Evolutionary conservation across 805 yeast species (phyloP).

Genomic region (Yarrowia osloensis): DNA sequence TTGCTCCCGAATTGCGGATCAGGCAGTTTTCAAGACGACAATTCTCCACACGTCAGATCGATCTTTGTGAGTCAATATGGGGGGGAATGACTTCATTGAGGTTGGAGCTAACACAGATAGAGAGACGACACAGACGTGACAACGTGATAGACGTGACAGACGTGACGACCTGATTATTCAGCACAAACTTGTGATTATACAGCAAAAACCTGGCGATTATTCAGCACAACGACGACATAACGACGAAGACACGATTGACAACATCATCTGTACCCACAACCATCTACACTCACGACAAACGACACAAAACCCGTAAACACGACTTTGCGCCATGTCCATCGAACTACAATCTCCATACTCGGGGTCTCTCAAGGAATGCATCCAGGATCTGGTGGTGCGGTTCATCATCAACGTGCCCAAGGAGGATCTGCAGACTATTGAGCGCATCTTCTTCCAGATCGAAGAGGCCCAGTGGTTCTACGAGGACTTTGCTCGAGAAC

Average conservation of each 20-base stretch:
- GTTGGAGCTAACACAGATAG: background rate
- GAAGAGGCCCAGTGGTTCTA: constrained; percentile 99
- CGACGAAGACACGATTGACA: background rate
- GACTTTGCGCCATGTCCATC: constrained; percentile 2
- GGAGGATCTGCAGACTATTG: constrained; percentile 81
- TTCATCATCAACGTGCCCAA: constrained; percentile 89
- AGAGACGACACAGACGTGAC: no score
- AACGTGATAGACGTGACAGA: no score
- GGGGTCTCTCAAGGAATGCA: constrained; percentile 37
- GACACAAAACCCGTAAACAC: background rate
- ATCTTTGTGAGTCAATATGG: background rate
- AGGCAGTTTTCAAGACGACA: background rate
- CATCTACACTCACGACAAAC: background rate
- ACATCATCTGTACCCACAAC: no score
- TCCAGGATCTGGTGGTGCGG: constrained; percentile 74
- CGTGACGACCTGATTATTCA: no score
- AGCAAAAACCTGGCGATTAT: no score
- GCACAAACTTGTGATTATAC: no score
- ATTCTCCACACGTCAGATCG: background rate
- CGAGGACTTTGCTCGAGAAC: constrained; percentile 72
- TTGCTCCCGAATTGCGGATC: background rate
- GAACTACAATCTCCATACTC: constrained; percentile 7
- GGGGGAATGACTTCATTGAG: background rate
- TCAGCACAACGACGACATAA: background rate
- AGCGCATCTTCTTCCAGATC: constrained; percentile 83